phyloP scores from a whole-genome alignment of 2,329 filamentous ascomycete genomes.

The Periconia sp. region DNA sequence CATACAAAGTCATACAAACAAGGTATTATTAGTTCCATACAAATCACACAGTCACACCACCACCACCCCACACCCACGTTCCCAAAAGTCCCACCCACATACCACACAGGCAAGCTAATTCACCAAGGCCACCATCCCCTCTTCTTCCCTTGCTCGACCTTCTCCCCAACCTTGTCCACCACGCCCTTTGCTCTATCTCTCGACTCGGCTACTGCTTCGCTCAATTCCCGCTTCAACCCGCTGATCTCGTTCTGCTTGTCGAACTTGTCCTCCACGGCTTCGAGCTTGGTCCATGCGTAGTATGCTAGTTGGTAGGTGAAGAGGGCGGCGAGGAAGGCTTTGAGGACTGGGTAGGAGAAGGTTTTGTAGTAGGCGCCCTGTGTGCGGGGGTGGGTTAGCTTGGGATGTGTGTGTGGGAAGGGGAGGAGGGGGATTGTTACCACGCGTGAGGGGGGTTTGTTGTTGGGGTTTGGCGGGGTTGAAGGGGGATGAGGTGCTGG shows the following conservation, averaged over 20 bases:
- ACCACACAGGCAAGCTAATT: too few species aligned
- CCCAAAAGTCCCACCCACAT: too few species aligned
- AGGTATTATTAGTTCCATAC: too few species aligned
- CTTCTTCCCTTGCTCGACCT: constrained; percentile 10
- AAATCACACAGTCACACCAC: too few species aligned
- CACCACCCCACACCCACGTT: too few species aligned
- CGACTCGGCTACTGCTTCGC: constrained; percentile 24
- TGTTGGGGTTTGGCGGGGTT: constrained; percentile 20
- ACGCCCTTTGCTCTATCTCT: constrained; percentile 14
- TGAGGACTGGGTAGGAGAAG: constrained; percentile 74
- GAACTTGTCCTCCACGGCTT: constrained; percentile 70
- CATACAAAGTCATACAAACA: too few species aligned
- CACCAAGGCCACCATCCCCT: constrained; percentile 1
- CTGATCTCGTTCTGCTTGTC: constrained; percentile 50
- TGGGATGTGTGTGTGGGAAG: constrained; percentile 6
- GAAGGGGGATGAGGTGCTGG: constrained; percentile 14
- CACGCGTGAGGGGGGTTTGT: constrained; percentile 20
- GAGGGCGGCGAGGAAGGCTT: constrained; percentile 75
- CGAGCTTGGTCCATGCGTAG: constrained; percentile 75
- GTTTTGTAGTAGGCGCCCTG: constrained; percentile 75
- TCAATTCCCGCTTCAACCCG: constrained; percentile 29
- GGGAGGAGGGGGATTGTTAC: constrained; percentile 13
- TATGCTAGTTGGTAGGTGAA: constrained; percentile 81
- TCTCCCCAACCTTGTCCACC: constrained; percentile 13
- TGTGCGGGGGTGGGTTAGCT: constrained; percentile 8